Evolutionary conservation across 2,329 filamentous ascomycete species (phyloP).

Genomic region (Alternaria sp.): DNA sequence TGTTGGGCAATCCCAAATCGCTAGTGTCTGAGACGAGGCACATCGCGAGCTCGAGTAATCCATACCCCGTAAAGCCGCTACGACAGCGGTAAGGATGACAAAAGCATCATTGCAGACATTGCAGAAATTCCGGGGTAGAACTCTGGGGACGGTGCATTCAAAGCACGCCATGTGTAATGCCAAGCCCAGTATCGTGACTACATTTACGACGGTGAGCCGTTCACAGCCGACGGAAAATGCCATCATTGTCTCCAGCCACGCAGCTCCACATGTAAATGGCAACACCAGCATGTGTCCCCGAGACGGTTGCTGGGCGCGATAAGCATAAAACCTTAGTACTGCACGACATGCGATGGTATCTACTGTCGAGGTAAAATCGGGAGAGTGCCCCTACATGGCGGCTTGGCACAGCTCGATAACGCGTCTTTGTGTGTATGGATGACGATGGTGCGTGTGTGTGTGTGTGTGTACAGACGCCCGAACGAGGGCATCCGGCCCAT

Average conservation of each 20-base stretch:
- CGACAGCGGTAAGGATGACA: slow-evolving; percentile 1
- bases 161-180: slow-evolving; percentile 20
- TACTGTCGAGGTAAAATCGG: not conserved
- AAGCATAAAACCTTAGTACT: not conserved
- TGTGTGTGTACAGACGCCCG: not conserved
- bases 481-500: not conserved
- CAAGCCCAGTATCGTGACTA: slow-evolving; percentile 9
- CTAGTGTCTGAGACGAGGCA: slow-evolving; percentile 7
- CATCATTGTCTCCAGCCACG: not conserved
- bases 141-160: slow-evolving; percentile 9
- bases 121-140: slow-evolving; percentile 16
- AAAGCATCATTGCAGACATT: slow-evolving; percentile 3
- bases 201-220: not conserved
- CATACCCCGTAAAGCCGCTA: slow-evolving; percentile 12
- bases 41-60: not conserved
- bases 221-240: slow-evolving; percentile 13
- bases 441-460: not conserved
- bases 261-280: not conserved
- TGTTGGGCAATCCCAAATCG: not conserved
- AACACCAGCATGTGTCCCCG: not conserved
- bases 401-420: not conserved
- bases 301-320: not conserved
- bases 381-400: not conserved
- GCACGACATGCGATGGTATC: not conserved
- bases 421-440: not conserved